Base-by-base conservation (phyloP, 2,329 filamentous ascomycete genomes). In the Alternaria sp. region DNA sequence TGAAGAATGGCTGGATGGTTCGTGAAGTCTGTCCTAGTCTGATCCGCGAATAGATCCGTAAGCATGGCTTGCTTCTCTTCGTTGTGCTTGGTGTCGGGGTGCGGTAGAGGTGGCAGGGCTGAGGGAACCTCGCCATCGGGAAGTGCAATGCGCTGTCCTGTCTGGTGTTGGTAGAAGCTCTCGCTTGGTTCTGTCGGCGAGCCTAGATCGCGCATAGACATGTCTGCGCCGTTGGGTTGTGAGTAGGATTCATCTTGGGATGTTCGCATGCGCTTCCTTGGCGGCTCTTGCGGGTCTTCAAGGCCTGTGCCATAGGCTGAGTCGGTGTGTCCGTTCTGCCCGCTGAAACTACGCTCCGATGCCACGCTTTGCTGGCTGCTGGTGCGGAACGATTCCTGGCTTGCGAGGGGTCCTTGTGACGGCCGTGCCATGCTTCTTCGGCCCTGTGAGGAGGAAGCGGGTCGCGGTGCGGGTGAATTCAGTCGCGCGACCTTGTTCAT, bases 401-500 rank as follows among this genome's bases (percentile, higher is more conserved):
- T 87, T 62, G 82, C 83, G 67, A 86, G 81, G 55, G 85, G 84
- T 57, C 91, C 91, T 68, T 92, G 90, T 78, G 90, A 89, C 3
- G 90, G 91, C 5, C 90, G 86, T 59, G 91, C 87, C 75, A 92
- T 91, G 69, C 90, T 89, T 40, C 89, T 86, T 0, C 91, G 88
- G 45, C 90, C 86, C 23, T 89, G 86, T 3, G 88, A 88, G 9
- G 89, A 89, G 69, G 87, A 89, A 30, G 81, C 81, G 17, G 84
- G 83, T 50, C 91, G 85, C 5, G 91, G 69, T 8, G 87, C 90
- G 2, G 94, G 93, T 3, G 94, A 97, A 77, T 97, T 94, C 72
- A 97, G 91, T 12, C 95, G 88, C 15, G 96, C 95, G 25, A 83
- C 83, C 83, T 98, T 97, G 86, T 93, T 97, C 80, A 99, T 96